Conservation (phyloP, 768 basidiomycete genomes). For the Tylopilus balloui region DNA sequence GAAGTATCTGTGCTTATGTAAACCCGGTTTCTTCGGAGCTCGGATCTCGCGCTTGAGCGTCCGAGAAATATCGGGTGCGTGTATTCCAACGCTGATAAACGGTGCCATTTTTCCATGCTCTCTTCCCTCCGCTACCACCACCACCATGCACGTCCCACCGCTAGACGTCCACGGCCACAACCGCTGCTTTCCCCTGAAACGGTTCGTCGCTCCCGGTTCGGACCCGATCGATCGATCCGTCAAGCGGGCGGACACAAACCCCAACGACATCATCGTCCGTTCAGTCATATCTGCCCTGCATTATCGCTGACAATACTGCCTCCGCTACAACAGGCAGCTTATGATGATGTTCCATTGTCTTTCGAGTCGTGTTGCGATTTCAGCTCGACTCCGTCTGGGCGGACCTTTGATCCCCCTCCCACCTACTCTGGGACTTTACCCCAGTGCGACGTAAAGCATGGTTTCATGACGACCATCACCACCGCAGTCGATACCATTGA, state of each 20-base stretch:
- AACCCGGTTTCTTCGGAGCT: conserved; percentile 25
- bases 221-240: background rate
- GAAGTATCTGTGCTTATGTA: conserved; percentile 16
- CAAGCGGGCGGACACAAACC: conserved; percentile 3
- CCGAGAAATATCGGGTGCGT: conserved; percentile 13
- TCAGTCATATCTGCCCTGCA: background rate
- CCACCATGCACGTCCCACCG: conserved; percentile 22
- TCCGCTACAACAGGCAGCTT: conserved; percentile 5
- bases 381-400: conserved; percentile 26
- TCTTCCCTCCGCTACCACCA: conserved; percentile 6
- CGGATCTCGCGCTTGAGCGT: conserved; percentile 25
- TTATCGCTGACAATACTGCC: background rate
- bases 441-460: conserved; percentile 20
- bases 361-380: conserved; percentile 45
- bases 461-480: conserved; percentile 53
- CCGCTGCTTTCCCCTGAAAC: conserved; percentile 22
- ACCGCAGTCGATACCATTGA: conserved; percentile 47
- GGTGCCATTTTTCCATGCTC: conserved; percentile 11
- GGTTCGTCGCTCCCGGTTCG: conserved; percentile 12
- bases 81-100: conserved; percentile 30
- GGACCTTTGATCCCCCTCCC: conserved; percentile 36
- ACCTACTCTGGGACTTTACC: conserved; percentile 33
- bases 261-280: conserved; percentile 10
- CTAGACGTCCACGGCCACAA: conserved; percentile 21
- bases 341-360: conserved; percentile 24